Evolutionary conservation across 495 filamentous ascomycete genomes (phyloP).

Genomic region (Aspergillus ellipticus): DNA sequence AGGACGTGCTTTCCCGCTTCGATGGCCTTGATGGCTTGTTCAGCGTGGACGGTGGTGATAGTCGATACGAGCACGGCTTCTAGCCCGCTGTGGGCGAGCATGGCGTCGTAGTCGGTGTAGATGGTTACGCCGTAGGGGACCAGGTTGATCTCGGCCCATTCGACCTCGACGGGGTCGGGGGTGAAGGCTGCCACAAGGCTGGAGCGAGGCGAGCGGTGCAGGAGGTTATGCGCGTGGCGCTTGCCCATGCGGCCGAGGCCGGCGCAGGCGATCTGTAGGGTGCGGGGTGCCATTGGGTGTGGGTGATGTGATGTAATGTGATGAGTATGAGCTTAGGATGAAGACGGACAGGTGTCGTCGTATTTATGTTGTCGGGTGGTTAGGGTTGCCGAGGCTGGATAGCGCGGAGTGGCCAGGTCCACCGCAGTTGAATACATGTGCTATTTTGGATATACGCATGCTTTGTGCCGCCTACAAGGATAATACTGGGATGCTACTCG

Average conservation of each 20-base stretch:
- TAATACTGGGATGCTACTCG: no score
- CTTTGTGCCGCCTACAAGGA: no score
- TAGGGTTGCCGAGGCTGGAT: no score
- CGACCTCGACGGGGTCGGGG: conserved; percentile 42
- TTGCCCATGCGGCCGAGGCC: conserved; percentile 57
- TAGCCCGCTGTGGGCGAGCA: conserved; percentile 49
- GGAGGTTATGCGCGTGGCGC: conserved; percentile 49
- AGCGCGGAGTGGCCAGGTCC: no score
- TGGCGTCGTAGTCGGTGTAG: conserved; percentile 50
- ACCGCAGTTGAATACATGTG: no score
- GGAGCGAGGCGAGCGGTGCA: conserved; percentile 45
- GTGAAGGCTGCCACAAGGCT: conserved; percentile 48
- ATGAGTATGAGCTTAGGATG: background rate
- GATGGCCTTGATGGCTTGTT: conserved; percentile 53
- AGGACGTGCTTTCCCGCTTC: conserved; percentile 48
- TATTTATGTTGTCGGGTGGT: no score
- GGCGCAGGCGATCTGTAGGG: conserved; percentile 43
- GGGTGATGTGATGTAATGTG: background rate
- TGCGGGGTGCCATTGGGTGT: conserved; percentile 37
- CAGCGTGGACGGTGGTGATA: conserved; percentile 51
- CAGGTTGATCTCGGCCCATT: conserved; percentile 45
- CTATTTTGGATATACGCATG: no score
- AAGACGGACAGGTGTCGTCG: no score
- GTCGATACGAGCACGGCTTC: conserved; percentile 49
- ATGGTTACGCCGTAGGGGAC: conserved; percentile 42